phyloP scores from a whole-genome alignment of 768 basidiomycete genomes.

The Auricularia sp. region DNA sequence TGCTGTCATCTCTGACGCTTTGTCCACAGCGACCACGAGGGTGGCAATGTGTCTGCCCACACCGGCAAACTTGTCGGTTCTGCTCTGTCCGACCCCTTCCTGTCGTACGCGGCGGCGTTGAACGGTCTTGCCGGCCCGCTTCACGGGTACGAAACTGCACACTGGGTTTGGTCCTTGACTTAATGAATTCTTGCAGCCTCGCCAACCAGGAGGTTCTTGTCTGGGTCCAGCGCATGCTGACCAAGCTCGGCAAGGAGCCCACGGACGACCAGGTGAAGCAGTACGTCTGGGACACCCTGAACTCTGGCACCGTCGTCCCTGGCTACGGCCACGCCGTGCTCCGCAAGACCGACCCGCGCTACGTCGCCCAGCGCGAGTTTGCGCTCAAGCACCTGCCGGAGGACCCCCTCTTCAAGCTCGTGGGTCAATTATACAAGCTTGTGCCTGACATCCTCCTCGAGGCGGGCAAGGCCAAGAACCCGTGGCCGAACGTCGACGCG shows the following conservation, averaged over 20 bases:
- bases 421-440: constrained; percentile 77
- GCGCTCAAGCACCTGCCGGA: constrained; percentile 75
- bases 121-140: constrained; percentile 96
- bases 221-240: constrained; percentile 92
- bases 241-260: constrained; percentile 75
- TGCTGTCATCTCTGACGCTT: neutral
- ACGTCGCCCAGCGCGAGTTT: constrained; percentile 84
- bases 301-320: constrained; percentile 87
- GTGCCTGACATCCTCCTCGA: constrained; percentile 87
- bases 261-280: constrained; percentile 82
- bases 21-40: constrained; percentile 76
- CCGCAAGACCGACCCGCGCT: constrained; percentile 87
- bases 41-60: constrained; percentile 96
- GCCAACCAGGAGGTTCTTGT: constrained; percentile 95
- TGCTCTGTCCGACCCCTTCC: constrained; percentile 95
- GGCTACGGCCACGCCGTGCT: constrained; percentile 85
- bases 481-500: constrained; percentile 95
- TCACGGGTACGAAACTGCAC: constrained; percentile 46
- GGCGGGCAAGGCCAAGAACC: constrained; percentile 89
- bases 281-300: constrained; percentile 92
- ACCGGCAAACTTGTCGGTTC: constrained; percentile 89
- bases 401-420: constrained; percentile 90
- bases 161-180: neutral
- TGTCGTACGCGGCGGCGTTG: constrained; percentile 83
- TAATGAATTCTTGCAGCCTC: constrained; percentile 28